A percentile compares a stretch with the other conserved stretches of the same genome.
Evolutionary conservation across 306 rosid genomes (phyloP).

Genomic region (Pterocarpus santalinus): DNA sequence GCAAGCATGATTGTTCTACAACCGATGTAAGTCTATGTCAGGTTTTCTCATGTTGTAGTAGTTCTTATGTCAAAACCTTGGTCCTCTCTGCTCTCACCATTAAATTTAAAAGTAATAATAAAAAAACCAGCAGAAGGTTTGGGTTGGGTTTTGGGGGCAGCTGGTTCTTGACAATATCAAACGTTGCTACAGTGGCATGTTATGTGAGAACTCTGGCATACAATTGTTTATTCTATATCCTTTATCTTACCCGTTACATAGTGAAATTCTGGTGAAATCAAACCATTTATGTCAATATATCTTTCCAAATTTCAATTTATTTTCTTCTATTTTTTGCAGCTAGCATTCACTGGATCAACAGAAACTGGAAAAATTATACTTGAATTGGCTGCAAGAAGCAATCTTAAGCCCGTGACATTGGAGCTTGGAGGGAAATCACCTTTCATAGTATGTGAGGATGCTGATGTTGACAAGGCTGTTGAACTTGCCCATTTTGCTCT

Average conservation of each 20-base stretch:
- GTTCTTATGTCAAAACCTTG: too few relatives aligned
- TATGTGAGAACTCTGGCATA: neutral
- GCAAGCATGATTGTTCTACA: too few relatives aligned
- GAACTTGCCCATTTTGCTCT: slow-evolving; percentile 93
- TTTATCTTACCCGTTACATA: neutral
- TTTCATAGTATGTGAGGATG: slow-evolving; percentile 86
- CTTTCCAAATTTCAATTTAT: neutral
- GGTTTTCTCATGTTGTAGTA: too few relatives aligned
- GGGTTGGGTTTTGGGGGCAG: too few relatives aligned
- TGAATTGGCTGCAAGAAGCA: slow-evolving; percentile 86
- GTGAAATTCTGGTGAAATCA: neutral
- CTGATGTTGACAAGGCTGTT: slow-evolving; percentile 82
- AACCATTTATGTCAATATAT: slow-evolving; percentile 25
- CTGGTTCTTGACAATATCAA: too few relatives aligned
- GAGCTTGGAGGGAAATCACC: slow-evolving; percentile 99
- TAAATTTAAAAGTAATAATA: too few relatives aligned
- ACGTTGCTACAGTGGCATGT: neutral
- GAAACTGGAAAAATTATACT: slow-evolving; percentile 75
- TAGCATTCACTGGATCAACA: slow-evolving; percentile 96
- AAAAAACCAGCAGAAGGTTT: too few relatives aligned
- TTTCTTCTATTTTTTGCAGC: slow-evolving; percentile 54
- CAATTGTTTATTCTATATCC: neutral
- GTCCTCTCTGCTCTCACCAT: too few relatives aligned
- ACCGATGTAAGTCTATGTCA: too few relatives aligned
- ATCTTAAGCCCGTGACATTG: slow-evolving; percentile 86